phyloP scores from a whole-genome alignment of 768 basidiomycete genomes.

The Russula sp. region DNA sequence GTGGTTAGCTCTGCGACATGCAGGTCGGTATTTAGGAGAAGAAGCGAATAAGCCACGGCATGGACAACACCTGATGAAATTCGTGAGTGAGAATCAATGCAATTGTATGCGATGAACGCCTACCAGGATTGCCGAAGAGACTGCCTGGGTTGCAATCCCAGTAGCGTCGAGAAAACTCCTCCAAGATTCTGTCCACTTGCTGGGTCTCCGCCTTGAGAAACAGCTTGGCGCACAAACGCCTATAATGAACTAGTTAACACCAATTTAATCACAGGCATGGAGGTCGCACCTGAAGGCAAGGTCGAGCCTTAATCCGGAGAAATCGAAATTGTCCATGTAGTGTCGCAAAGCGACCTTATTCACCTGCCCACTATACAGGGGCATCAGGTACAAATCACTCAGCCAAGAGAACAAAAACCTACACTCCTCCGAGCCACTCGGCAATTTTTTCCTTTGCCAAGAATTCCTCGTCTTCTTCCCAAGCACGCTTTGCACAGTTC shows the following conservation, averaged over 20 bases:
- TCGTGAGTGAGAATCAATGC: slow-evolving; percentile 16
- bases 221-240: slow-evolving; percentile 85
- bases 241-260: slow-evolving; percentile 28
- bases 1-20: slow-evolving; percentile 87
- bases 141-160: slow-evolving; percentile 84
- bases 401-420: slow-evolving; percentile 39
- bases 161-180: slow-evolving; percentile 84
- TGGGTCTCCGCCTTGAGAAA: slow-evolving; percentile 96
- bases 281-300: slow-evolving; percentile 71
- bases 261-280: background rate
- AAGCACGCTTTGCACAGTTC: slow-evolving; percentile 71
- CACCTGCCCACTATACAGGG: slow-evolving; percentile 52
- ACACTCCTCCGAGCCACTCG: slow-evolving; percentile 93
- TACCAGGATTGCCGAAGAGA: slow-evolving; percentile 81
- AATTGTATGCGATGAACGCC: slow-evolving; percentile 30
- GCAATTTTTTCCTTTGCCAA: slow-evolving; percentile 88
- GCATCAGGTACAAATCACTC: background rate
- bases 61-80: slow-evolving; percentile 75
- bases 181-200: slow-evolving; percentile 94
- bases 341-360: slow-evolving; percentile 69
- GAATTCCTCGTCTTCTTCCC: slow-evolving; percentile 82
- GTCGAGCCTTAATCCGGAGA: slow-evolving; percentile 74
- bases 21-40: slow-evolving; percentile 94
- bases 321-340: slow-evolving; percentile 90
- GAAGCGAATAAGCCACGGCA: slow-evolving; percentile 85